Evolutionary conservation across 73 alveolate genomes (phyloP).

Genomic region (Tetrahymena malaccensis): DNA sequence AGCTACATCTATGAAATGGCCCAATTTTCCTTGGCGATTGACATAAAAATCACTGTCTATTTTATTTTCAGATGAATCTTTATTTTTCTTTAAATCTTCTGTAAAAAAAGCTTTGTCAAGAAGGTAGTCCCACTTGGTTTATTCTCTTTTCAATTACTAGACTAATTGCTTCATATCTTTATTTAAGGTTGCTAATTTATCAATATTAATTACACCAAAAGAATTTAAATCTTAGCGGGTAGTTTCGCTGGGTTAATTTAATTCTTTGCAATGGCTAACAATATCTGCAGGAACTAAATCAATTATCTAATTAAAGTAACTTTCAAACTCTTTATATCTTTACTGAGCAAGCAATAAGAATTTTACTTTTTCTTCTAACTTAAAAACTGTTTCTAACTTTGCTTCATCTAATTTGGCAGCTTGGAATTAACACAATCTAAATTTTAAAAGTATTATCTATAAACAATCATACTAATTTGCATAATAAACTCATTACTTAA

Average conservation of each 20-base stretch:
- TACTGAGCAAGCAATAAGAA: background rate
- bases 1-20: background rate
- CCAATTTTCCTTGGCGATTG: background rate
- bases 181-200: background rate
- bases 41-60: background rate
- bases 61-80: background rate
- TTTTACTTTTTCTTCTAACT: slow-evolving; percentile 17
- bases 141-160: slow-evolving; percentile 11
- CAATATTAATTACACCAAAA: background rate
- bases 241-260: slow-evolving; percentile 7
- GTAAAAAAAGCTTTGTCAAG: background rate
- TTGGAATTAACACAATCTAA: background rate
- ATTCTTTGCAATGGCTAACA: background rate
- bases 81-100: background rate
- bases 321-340: slow-evolving; percentile 6
- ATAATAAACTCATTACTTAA: background rate
- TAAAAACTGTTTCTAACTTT: slow-evolving; percentile 6
- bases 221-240: slow-evolving; percentile 1
- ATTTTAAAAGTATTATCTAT: background rate
- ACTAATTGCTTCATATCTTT: background rate
- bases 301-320: slow-evolving; percentile 10
- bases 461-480: too few relatives aligned
- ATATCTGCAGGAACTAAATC: background rate
- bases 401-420: slow-evolving; percentile 21
- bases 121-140: slow-evolving; percentile 4